These are phyloP conservation scores for Chaetoceros tenuissimus DNA, from an alignment of 108 stramenopile genomes.

Conservation along the genomic window DNA sequence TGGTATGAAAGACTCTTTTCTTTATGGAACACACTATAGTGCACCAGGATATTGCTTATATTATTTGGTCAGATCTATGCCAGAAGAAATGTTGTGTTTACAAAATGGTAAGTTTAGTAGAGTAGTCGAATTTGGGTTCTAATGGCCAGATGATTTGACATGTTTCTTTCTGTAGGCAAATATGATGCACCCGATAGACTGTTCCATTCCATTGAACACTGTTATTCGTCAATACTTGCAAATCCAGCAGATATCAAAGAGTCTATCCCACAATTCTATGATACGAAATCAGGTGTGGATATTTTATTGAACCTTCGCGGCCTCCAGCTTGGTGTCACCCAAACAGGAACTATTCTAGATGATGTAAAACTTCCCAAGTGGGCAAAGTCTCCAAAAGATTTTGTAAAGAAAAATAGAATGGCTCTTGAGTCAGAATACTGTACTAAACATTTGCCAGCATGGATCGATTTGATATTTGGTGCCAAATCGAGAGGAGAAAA, in stretches of 20 bases:
- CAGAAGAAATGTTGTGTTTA: constrained; percentile 96
- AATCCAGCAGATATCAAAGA: constrained; percentile 98
- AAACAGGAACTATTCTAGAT: constrained; percentile 77
- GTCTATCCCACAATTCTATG: constrained; percentile 93
- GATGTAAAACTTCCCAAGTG: constrained; percentile 89
- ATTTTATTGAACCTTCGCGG: constrained; percentile 88
- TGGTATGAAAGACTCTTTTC: constrained; percentile 63
- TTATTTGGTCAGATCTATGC: constrained; percentile 91
- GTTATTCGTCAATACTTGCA: constrained; percentile 68
- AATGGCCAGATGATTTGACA: background rate
- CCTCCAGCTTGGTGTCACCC: constrained; percentile 87
- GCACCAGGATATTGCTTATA: constrained; percentile 98
- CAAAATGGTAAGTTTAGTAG: constrained; percentile 73
- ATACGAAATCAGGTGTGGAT: constrained; percentile 64
- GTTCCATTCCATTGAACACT: constrained; percentile 74
- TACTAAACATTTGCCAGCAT: constrained; percentile 71
- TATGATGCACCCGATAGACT: constrained; percentile 96
- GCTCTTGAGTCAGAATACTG: constrained; percentile 94
- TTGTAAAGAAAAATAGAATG: constrained; percentile 72
- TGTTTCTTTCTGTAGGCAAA: constrained; percentile 42
- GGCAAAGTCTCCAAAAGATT: constrained; percentile 85
- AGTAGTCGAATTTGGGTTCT: background rate
- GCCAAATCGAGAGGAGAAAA: constrained; percentile 78
- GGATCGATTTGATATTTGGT: constrained; percentile 99
- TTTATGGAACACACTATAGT: constrained; percentile 95